Percentiles rank a stretch among this genome's conserved stretches.
Conservation (phyloP, 2,329 filamentous ascomycete species). For the Alternaria metachromatica region DNA sequence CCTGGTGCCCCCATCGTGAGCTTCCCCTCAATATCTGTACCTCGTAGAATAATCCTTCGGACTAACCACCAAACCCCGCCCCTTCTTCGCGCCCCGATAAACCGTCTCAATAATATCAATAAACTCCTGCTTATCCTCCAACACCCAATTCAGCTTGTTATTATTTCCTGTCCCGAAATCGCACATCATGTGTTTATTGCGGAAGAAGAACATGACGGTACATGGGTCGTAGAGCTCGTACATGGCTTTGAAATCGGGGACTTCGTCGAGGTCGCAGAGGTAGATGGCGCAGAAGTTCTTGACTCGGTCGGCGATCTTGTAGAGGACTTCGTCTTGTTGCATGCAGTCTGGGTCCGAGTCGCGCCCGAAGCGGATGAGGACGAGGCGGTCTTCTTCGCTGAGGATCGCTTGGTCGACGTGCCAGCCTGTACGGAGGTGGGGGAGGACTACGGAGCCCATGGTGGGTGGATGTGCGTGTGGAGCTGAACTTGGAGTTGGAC, state of each 20-base stretch:
- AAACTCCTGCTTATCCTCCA: slow-evolving; percentile 97
- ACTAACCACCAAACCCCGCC: slow-evolving; percentile 92
- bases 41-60: slow-evolving; percentile 82
- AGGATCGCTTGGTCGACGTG: slow-evolving; percentile 95
- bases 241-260: slow-evolving; percentile 82
- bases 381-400: slow-evolving; percentile 81
- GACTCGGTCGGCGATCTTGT: slow-evolving; percentile 89
- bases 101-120: slow-evolving; percentile 99
- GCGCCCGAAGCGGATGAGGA: slow-evolving; percentile 91
- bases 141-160: slow-evolving; percentile 96
- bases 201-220: slow-evolving; percentile 97
- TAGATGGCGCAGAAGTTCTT: slow-evolving; percentile 91
- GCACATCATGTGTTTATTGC: slow-evolving; percentile 99
- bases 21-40: slow-evolving; percentile 65
- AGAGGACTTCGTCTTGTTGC: slow-evolving; percentile 90
- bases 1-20: neutral
- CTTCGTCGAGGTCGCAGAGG: slow-evolving; percentile 78
- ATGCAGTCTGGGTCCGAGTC: slow-evolving; percentile 84
- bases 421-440: slow-evolving; percentile 91
- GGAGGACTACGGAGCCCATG: slow-evolving; percentile 88
- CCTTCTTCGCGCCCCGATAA: slow-evolving; percentile 98
- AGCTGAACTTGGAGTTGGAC: neutral
- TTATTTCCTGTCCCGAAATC: slow-evolving; percentile 98
- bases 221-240: slow-evolving; percentile 89
- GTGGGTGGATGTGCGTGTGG: neutral